Conservation (phyloP, 768 basidiomycete genomes). For the Epithele typhae region DNA sequence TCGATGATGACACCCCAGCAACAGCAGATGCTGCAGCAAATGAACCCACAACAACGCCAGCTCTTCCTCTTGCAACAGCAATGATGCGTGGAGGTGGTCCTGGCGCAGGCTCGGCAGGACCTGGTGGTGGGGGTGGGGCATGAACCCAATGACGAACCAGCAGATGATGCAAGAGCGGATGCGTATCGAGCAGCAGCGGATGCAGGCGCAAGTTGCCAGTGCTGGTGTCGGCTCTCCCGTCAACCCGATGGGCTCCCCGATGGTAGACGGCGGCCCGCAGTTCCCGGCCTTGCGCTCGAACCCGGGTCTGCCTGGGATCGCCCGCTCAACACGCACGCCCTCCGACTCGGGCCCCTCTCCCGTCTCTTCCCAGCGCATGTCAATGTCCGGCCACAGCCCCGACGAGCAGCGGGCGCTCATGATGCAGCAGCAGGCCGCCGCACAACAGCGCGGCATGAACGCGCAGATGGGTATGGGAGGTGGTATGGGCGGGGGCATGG, state of each 20-base stretch:
- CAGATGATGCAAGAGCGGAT: conserved; percentile 27
- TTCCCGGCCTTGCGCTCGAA: conserved; percentile 56
- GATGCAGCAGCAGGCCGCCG: conserved; percentile 28
- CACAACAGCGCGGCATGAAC: conserved; percentile 26
- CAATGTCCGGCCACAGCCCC: conserved; percentile 40
- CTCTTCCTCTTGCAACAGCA: conserved; percentile 37
- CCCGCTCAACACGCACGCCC: conserved; percentile 72
- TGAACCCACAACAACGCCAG: conserved; percentile 41
- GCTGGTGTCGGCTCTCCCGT: conserved; percentile 8
- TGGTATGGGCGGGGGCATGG: conserved; percentile 2
- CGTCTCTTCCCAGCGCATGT: conserved; percentile 37
- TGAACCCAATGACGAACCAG: conserved; percentile 28
- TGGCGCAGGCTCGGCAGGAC: not conserved
- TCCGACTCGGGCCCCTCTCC: conserved; percentile 53
- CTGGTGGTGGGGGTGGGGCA: conserved; percentile 5
- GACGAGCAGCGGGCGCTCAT: conserved; percentile 35
- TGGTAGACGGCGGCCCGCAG: conserved; percentile 29
- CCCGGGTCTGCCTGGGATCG: conserved; percentile 65
- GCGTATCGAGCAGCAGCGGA: conserved; percentile 32
- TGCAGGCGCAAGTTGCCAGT: conserved; percentile 4
- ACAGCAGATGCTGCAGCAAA: conserved; percentile 18
- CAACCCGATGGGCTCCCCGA: conserved; percentile 22
- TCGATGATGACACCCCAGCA: conserved; percentile 21
- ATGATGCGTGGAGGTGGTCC: conserved; percentile 18
- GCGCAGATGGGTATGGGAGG: conserved; percentile 19